Evolutionary conservation across 768 basidiomycete genomes (phyloP), one percentile per base, ranked within the genome.

Genomic region (Lentinula aciculospora): DNA sequence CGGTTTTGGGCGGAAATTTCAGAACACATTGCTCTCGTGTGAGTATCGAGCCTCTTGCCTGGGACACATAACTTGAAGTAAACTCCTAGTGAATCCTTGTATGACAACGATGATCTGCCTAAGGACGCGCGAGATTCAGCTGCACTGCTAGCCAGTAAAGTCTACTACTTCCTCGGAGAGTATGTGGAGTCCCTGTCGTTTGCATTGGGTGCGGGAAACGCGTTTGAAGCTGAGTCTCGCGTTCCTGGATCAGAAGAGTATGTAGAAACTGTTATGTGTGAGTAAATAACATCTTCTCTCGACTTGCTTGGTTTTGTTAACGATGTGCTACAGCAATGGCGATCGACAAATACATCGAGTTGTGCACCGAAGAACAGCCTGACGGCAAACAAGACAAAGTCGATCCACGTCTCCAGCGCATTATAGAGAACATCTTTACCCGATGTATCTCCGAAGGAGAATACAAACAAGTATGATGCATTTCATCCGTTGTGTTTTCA

Each of bases 1-100:
- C 88, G 91, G 65, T 98, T 98, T 72, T 99, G 97, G 97, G 89
- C 96, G 47, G 97, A 99, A 79, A 96, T 98, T 66, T 94, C 93
- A 64, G 97, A 99, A 72, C 85, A 91, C 68, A 88, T 98, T 65
- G 82, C 89, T 32, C 75, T 85, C 59, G 94, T 98, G 95, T 92
- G 69, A 65, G 92, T 76, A 5, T 45, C 56, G 55, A 53, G 19
- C 36, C 58, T n/a, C n/a, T 57, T 46, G 36, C 28, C 25, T 47
- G 48, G n/a, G 51, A 53, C 39, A 54, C 65, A 58, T 49, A 60
- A 58, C 59, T 44, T 15, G 61, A n/a, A 54, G 57, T 42, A 25
- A 19, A 5, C 32, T 25, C 51, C 37, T 68, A 98, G 96, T 64
- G 97, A 99, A 72, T 81, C 87, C 0, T 74, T 99, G 3, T 94